These are phyloP conservation scores for Diplosphaera chodatii DNA, from an alignment of 139 green algal species.

Conservation along the genomic window DNA sequence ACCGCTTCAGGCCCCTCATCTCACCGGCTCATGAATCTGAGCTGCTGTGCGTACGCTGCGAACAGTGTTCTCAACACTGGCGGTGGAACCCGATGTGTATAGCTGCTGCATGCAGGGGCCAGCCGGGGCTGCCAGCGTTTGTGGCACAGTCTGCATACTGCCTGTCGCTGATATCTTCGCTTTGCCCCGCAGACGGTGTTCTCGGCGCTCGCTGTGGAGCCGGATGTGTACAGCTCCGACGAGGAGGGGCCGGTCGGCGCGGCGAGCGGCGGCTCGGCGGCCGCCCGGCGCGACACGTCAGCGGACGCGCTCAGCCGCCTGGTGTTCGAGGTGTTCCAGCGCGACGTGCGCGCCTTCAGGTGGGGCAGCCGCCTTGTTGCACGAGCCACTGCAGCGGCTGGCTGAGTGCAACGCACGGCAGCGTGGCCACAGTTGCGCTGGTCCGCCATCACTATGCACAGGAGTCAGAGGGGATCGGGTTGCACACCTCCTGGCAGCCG, in stretches of 20 bases:
- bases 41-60: not conserved
- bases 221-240: not conserved
- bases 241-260: not conserved
- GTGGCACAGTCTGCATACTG: not conserved
- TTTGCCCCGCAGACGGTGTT: constrained; percentile 10
- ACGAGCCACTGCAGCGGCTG: too few species aligned
- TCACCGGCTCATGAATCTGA: not conserved
- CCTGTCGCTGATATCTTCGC: not conserved
- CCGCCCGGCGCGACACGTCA: not conserved
- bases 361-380: not conserved
- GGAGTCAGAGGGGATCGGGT: too few species aligned
- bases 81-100: too few species aligned
- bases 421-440: too few species aligned
- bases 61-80: not conserved
- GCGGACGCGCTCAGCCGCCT: constrained; percentile 15
- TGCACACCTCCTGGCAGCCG: too few species aligned
- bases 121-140: too few species aligned
- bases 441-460: too few species aligned
- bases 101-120: too few species aligned
- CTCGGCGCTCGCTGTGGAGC: constrained; percentile 1
- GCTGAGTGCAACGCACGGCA: too few species aligned
- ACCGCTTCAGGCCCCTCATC: not conserved
- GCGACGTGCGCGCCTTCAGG: constrained; percentile 16
- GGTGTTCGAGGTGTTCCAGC: constrained; percentile 13
- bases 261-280: too few species aligned